Evolutionary conservation across 305 asterid species (phyloP), one percentile per base, ranked within the genome.

Genomic region (Lippia alba): DNA sequence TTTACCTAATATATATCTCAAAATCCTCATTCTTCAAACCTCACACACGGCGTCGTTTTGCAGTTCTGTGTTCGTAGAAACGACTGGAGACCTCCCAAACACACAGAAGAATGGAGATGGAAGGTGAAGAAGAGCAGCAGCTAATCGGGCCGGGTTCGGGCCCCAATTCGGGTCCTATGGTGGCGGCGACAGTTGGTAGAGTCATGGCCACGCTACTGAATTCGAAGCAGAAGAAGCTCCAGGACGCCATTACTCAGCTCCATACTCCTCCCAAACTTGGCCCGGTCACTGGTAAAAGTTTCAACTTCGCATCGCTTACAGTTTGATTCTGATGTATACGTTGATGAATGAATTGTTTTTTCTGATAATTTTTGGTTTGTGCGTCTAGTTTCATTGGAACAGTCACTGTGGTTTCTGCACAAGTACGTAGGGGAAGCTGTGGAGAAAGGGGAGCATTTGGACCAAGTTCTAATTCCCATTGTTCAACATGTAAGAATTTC

Each of bases 351-450:
- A 4, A 41, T 46, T 48, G 50, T 20, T 44, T 44, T 20, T 24
- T 10, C 70, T 40, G 5, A 24, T 17, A 2, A 30, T 56, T 18
- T 2, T 24, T 34, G 40, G 40, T 55, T 76, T 78, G 12, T 62
- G 72, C 19, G 30, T 63, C 15, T 14, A 77, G 96, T 77, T 75
- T 89, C 96, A 16, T 70, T 89, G 93, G 96, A 87, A 64, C 94
- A 89, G 66, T 91, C 98, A 19, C 80, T 93, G 39, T 85, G 92
- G 96, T 91, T 91, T 87, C 90, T 91, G 78, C 91, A 84, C 85
- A 87, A 89, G 79, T 91, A 91, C 81, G 68, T 91, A 33, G 73
- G 69, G 15, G 96, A 89, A 69, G 83, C 94, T 66, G 77, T 81
- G 39, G 82, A 81, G 39, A 91, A 79, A 61, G 90, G 76, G 79